These are phyloP conservation scores for Claviceps monticola DNA, from an alignment of 2,329 filamentous ascomycete genomes.

Conservation along the genomic window DNA sequence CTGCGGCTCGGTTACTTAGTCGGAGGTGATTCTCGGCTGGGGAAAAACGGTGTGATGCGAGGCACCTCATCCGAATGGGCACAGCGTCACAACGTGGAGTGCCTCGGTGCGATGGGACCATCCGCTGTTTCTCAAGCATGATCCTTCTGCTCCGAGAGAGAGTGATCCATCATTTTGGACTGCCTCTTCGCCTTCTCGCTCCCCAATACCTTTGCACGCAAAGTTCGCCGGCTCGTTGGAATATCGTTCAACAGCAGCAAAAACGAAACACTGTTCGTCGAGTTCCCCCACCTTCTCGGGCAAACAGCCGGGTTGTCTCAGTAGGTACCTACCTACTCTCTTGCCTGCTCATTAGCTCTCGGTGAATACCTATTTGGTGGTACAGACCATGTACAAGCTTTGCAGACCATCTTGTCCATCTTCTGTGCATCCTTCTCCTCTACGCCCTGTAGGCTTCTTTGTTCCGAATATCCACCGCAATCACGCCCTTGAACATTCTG, in stretches of 20 bases:
- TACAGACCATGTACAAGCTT: neutral
- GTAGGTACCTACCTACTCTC: neutral
- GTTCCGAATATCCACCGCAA: neutral
- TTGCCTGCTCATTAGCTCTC: neutral
- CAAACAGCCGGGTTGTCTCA: neutral
- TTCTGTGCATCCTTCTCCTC: neutral
- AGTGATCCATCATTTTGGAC: neutral
- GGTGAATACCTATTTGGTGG: neutral
- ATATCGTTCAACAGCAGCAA: neutral
- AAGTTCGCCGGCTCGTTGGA: neutral
- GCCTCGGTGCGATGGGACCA: neutral
- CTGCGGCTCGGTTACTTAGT: neutral
- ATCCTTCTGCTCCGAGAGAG: neutral
- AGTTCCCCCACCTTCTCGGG: neutral
- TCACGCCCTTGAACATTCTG: neutral
- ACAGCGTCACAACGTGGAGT: neutral
- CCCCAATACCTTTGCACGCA: neutral
- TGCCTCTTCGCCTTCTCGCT: neutral
- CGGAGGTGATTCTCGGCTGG: neutral
- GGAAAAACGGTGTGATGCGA: neutral
- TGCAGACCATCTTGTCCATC: neutral
- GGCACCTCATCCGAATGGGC: neutral
- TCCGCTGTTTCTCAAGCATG: neutral
- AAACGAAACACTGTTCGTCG: neutral
- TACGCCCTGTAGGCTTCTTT: neutral